Percentiles rank a stretch among this genome's conserved stretches.
Conservation (phyloP, 2,329 filamentous ascomycete species). For the Ascochyta viciae-villosae region DNA sequence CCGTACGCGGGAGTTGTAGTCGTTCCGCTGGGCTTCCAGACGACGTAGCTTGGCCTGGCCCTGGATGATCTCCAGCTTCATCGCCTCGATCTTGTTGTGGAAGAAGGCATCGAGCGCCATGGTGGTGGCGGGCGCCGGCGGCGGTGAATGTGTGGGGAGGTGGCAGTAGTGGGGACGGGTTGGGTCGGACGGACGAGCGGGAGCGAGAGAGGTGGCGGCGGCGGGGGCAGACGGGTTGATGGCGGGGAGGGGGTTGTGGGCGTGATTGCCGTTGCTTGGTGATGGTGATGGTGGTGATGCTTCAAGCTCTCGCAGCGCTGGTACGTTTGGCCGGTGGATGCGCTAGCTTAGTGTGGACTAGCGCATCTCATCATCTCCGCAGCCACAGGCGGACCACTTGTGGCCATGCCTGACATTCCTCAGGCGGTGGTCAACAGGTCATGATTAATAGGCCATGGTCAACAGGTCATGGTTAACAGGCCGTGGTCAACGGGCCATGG, state of each 20-base stretch:
- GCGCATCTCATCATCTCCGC: conserved; percentile 3
- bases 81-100: conserved; percentile 99
- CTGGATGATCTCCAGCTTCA: conserved; percentile 99
- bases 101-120: conserved; percentile 99
- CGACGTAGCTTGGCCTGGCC: conserved; percentile 93
- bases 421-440: not conserved
- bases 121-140: conserved; percentile 54
- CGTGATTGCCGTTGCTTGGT: conserved; percentile 1
- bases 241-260: not conserved
- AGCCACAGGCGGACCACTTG: not conserved
- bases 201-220: not conserved
- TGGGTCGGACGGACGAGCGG: not conserved
- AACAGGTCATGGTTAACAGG: not conserved
- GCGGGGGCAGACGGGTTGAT: not conserved
- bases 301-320: conserved; percentile 9
- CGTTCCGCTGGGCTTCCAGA: conserved; percentile 96
- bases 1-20: conserved; percentile 98
- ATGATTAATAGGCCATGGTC: not conserved
- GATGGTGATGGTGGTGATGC: not conserved
- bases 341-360: not conserved
- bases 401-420: conserved; percentile 3
- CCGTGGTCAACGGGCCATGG: not conserved
- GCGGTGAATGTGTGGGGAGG: conserved; percentile 14
- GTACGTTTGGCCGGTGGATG: conserved; percentile 6
- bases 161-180: not conserved